Evolutionary conservation across 2,329 filamentous ascomycete species (phyloP).

Genomic region (Ceratocystis cubensis): DNA sequence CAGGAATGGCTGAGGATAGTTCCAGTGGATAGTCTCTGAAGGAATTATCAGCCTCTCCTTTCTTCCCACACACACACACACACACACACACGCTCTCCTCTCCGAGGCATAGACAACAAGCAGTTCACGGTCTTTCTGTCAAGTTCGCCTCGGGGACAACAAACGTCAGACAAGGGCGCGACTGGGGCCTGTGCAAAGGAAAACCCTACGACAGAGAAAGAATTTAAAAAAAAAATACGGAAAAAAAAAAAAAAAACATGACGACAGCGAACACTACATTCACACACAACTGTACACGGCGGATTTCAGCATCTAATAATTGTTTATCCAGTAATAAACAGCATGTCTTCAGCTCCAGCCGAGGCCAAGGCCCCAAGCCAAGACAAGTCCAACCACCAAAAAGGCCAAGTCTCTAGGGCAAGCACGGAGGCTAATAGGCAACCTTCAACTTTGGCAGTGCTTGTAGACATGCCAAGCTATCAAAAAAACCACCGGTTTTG

Average conservation of each 20-base stretch:
- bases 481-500: not conserved
- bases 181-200: slow-evolving; percentile 1
- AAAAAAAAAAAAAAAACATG: not conserved
- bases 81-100: not conserved
- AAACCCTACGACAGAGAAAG: not conserved
- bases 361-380: not conserved
- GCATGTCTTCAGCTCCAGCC: not conserved
- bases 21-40: too few relatives aligned
- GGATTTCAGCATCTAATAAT: not conserved
- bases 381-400: not conserved
- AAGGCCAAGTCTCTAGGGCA: not conserved
- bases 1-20: not conserved
- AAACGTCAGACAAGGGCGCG: slow-evolving; percentile 8
- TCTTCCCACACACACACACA: not conserved
- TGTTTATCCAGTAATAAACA: not conserved
- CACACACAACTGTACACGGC: not conserved
- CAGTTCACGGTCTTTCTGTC: slow-evolving; percentile 9
- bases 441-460: not conserved
- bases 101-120: not conserved
- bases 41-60: not conserved
- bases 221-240: not conserved
- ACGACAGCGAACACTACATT: not conserved
- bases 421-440: not conserved
- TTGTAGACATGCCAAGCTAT: not conserved
- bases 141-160: slow-evolving; percentile 2